Conservation (phyloP, 2,329 filamentous ascomycete genomes). For the Calonectria naviculata region DNA sequence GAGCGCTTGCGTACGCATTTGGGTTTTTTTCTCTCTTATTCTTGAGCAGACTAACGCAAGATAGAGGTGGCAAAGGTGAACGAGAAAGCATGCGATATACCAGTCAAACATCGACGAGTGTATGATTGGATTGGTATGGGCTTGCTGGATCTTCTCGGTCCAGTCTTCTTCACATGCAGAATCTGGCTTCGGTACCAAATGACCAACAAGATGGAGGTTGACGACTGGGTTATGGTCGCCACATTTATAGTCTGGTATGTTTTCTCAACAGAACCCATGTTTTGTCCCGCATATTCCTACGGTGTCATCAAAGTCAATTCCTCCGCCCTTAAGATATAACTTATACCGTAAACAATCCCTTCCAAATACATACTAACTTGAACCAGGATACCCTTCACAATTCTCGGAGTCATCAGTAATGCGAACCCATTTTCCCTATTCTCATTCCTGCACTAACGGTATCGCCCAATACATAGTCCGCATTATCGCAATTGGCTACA, state of each 20-base stretch:
- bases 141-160: not conserved
- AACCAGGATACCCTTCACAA: not conserved
- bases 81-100: not conserved
- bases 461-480: not conserved
- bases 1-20: not conserved
- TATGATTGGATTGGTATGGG: not conserved
- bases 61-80: not conserved
- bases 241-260: not conserved
- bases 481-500: not conserved
- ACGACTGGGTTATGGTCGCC: not conserved
- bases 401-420: conserved; percentile 1
- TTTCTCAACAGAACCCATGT: not conserved
- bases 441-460: not conserved
- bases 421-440: no score
- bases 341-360: not conserved
- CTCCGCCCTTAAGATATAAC: not conserved
- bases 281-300: no score
- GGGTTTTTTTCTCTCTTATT: not conserved
- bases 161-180: not conserved
- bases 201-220: not conserved
- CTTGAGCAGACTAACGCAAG: not conserved
- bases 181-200: not conserved
- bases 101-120: not conserved
- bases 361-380: not conserved
- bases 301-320: no score